A percentile compares a stretch with the other conserved stretches of the same genome.
phyloP scores from a whole-genome alignment of 805 yeast genomes.

The Saccharomyces paradoxus region DNA sequence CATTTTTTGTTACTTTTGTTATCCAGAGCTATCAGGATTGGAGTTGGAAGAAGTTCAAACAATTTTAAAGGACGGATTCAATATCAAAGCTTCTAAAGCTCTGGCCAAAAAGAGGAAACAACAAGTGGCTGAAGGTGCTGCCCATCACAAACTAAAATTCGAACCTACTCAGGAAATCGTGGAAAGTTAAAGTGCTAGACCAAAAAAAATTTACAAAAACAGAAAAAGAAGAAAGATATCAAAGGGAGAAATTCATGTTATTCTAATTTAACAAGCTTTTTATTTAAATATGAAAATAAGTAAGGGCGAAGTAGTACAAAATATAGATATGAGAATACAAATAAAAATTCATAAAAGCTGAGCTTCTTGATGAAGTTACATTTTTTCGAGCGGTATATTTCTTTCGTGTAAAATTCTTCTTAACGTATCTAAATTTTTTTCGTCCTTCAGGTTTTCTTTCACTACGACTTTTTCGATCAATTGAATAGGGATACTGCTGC shows the following conservation, averaged over 20 bases:
- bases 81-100: constrained; percentile 56
- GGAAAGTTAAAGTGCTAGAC: constrained; percentile 6
- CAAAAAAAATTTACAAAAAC: not conserved
- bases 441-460: constrained; percentile 1
- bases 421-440: constrained; percentile 1
- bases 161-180: constrained; percentile 23
- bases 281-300: not conserved
- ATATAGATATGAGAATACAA: not conserved
- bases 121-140: constrained; percentile 15
- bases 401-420: constrained; percentile 1
- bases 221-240: not conserved
- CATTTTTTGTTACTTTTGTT: constrained; percentile 69
- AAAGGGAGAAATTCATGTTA: not conserved
- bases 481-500: constrained; percentile 35
- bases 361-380: not conserved
- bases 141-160: constrained; percentile 7
- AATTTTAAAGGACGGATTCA: constrained; percentile 76
- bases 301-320: not conserved
- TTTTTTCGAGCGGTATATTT: constrained; percentile 10
- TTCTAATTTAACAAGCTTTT: not conserved
- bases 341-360: not conserved
- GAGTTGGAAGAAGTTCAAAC: constrained; percentile 87
- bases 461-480: constrained; percentile 21
- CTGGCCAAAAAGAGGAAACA: constrained; percentile 42
- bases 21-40: constrained; percentile 87